These are phyloP conservation scores for Pyrenula massariospora DNA, from an alignment of 495 filamentous ascomycete species.

Conservation along the genomic window DNA sequence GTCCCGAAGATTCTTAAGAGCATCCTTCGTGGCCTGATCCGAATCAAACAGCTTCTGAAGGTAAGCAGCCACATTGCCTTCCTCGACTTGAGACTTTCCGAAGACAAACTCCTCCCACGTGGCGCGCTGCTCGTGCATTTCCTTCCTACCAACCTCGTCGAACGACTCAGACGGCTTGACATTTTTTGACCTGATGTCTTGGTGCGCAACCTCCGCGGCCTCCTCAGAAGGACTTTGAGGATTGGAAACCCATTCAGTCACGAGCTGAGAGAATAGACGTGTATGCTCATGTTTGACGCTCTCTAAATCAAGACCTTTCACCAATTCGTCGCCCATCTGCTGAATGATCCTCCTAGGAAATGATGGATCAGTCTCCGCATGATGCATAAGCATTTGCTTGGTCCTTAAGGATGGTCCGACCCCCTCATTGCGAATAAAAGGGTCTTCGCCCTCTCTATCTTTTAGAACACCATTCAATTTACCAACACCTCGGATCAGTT, in stretches of 20 bases:
- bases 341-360: background rate
- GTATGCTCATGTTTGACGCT: slow-evolving; percentile 49
- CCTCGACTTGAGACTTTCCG: slow-evolving; percentile 31
- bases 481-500: background rate
- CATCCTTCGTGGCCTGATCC: slow-evolving; percentile 24
- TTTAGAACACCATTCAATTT: background rate
- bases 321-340: slow-evolving; percentile 14
- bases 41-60: slow-evolving; percentile 38
- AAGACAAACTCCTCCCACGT: slow-evolving; percentile 52
- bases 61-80: slow-evolving; percentile 31
- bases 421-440: background rate
- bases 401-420: background rate
- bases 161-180: slow-evolving; percentile 9
- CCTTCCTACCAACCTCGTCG: slow-evolving; percentile 28
- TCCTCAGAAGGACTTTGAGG: background rate
- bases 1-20: slow-evolving; percentile 29
- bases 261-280: slow-evolving; percentile 45
- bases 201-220: background rate
- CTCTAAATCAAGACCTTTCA: slow-evolving; percentile 35
- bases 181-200: no score
- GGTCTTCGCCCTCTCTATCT: background rate
- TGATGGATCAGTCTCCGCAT: background rate
- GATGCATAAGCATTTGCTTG: background rate
- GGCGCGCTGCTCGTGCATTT: slow-evolving; percentile 37
- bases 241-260: slow-evolving; percentile 49